Base-by-base conservation (phyloP, 306 rosid genomes). In the Parietaria judaica region DNA sequence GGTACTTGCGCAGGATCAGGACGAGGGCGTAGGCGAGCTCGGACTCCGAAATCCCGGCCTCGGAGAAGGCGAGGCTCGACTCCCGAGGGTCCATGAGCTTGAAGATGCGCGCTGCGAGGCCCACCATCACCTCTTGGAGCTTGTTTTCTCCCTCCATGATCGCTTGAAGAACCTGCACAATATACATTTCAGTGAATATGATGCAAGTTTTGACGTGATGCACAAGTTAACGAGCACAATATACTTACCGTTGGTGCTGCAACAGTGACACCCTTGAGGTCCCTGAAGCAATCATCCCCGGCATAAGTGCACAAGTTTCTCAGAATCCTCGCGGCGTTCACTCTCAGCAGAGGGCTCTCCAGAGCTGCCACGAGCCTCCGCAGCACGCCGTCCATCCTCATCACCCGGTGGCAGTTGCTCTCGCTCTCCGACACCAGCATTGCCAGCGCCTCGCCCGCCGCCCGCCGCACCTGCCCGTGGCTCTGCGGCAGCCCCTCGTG, bases 391-490 rank as follows among this genome's bases (percentile, higher is more conserved):
- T n/a, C 71, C 72, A 88, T 47, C 70, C 69, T 94, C 67, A 86
- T 59, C 68, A 88, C 75, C 11, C 94, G 66, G 43, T 79, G 71
- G 49, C 97, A 86, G 37, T 94, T 94, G 55, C 66, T 78, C 72
- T 69, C 66, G 78, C 97, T 94, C 61, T 88, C 97, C 63, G 88
- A 70, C 53, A 81, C 95, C 72, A 88, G 81, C 90, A 86, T 82
- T 38, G 99, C 84, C 35, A 94, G 66, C n/a, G 99, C 97, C 80
- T 94, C 94, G 14, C 97, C 99, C 44, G 99, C 90, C 15, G 80
- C 88, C 31, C 46, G 78, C 37, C 80, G 76, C 37, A 80, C 80
- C 36, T 51, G 66, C 41, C 69, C 71, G 54, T 79, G 79, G 38
- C 13, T 67, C 76, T 77, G 81, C 3, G 72, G 65, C 53, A 65